A percentile compares a stretch with the other conserved stretches of the same genome.
phyloP scores from a whole-genome alignment of 1,139 yeast genomes.

The Yamadazyma atlantica region DNA sequence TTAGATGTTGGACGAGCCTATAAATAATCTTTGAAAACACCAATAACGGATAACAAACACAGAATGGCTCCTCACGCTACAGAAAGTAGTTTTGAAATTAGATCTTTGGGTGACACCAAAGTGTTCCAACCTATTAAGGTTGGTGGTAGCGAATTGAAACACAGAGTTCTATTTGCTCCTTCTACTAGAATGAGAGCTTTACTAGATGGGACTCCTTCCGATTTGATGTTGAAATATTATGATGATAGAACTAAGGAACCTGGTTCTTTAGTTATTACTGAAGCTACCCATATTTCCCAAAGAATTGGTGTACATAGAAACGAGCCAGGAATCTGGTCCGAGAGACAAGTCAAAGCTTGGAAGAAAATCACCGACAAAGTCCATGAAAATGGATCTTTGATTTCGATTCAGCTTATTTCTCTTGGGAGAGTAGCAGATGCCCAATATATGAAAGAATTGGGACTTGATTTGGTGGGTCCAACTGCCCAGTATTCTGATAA shows the following conservation, averaged over 20 bases:
- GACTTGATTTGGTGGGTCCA: conserved; percentile 25
- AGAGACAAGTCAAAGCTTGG: conserved; percentile 50
- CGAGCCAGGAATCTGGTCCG: conserved; percentile 56
- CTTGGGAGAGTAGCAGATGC: conserved; percentile 57
- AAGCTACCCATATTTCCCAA: conserved; percentile 34
- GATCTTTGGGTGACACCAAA: conserved; percentile 20
- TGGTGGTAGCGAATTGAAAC: conserved; percentile 34
- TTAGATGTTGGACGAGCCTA: too few relatives aligned
- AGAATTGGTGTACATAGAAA: conserved; percentile 37
- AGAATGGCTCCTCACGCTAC: neutral
- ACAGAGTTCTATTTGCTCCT: conserved; percentile 54
- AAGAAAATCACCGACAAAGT: conserved; percentile 46
- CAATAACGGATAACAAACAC: too few relatives aligned
- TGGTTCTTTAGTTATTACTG: conserved; percentile 31
- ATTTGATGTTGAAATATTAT: conserved; percentile 50
- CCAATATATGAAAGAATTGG: conserved; percentile 33
- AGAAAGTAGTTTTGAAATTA: conserved; percentile 3
- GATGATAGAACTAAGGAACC: conserved; percentile 49
- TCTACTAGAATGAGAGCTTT: conserved; percentile 52
- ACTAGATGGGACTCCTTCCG: conserved; percentile 42
- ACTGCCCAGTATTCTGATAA: conserved; percentile 24
- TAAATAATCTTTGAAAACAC: too few relatives aligned
- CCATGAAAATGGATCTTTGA: conserved; percentile 52
- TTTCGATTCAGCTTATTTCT: conserved; percentile 59
- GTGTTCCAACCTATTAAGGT: conserved; percentile 50